A percentile compares a stretch with the other conserved stretches of the same genome.
These are phyloP conservation scores for Geotrichum klebahnii DNA, from an alignment of 1,139 yeast species.

Conservation along the genomic window DNA sequence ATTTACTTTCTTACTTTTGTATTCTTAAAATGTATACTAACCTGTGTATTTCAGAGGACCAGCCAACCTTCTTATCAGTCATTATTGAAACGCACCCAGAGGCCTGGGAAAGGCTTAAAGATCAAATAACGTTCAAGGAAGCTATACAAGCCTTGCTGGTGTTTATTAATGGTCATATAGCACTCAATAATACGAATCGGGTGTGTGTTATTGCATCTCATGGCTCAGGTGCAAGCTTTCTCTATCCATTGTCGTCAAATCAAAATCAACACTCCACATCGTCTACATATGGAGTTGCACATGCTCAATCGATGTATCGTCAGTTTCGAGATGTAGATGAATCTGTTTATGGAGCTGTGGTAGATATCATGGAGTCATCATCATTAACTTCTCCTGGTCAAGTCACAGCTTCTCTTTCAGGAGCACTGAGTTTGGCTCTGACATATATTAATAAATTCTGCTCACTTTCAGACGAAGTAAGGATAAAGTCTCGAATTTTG, in stretches of 20 bases:
- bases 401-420: conserved; percentile 51
- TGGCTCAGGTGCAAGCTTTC: conserved; percentile 61
- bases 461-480: conserved; percentile 27
- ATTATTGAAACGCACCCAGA: conserved; percentile 74
- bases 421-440: conserved; percentile 74
- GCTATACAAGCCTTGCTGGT: conserved; percentile 61
- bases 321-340: conserved; percentile 83
- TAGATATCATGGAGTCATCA: conserved; percentile 44
- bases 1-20: background rate
- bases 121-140: conserved; percentile 49
- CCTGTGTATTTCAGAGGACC: conserved; percentile 49
- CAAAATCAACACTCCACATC: conserved; percentile 25
- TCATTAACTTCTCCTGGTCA: conserved; percentile 21
- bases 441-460: conserved; percentile 68
- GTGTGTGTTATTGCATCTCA: conserved; percentile 82
- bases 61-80: conserved; percentile 76
- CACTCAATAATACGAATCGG: conserved; percentile 77
- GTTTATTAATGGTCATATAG: conserved; percentile 77
- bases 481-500: conserved; percentile 66
- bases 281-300: conserved; percentile 29
- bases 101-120: conserved; percentile 61
- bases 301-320: conserved; percentile 60
- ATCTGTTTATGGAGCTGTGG: conserved; percentile 60
- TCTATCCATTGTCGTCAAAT: conserved; percentile 54
- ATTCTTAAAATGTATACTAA: background rate